These are phyloP conservation scores for Cryphonectria nitschkei DNA, from an alignment of 2,329 filamentous ascomycete genomes.

Conservation along the genomic window DNA sequence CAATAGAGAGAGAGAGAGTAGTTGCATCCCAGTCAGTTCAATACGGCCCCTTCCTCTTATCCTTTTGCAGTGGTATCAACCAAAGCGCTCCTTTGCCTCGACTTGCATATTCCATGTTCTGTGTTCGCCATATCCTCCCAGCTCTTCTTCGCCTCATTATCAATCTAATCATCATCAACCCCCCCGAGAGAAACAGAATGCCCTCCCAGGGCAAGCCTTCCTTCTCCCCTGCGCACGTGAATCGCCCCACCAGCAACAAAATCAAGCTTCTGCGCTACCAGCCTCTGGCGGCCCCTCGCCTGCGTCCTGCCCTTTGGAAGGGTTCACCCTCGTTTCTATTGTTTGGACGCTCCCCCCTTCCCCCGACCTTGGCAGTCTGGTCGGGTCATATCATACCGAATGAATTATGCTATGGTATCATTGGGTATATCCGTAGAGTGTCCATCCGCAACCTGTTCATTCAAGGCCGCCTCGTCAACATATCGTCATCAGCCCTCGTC, in stretches of 20 bases:
- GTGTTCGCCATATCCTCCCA: neutral
- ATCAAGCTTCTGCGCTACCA: neutral
- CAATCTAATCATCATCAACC: neutral
- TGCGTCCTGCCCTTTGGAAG: neutral
- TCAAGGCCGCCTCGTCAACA: neutral
- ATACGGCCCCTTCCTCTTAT: too few species aligned
- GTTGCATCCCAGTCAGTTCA: too few species aligned
- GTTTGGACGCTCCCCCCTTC: neutral
- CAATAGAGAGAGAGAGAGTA: too few species aligned
- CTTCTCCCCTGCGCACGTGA: neutral
- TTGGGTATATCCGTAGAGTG: neutral
- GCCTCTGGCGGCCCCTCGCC: neutral
- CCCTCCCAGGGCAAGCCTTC: neutral
- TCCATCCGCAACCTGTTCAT: neutral
- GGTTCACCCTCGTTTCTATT: neutral
- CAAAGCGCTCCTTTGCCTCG: neutral
- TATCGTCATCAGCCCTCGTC: neutral
- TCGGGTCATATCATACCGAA: neutral
- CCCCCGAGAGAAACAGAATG: neutral
- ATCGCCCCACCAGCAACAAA: neutral
- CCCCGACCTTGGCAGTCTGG: neutral
- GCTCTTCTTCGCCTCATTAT: neutral
- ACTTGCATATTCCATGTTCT: neutral
- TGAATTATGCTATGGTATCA: neutral
- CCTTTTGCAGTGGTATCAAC: too few species aligned